Evolutionary conservation across 306 rosid genomes (phyloP).

Genomic region (Acacia acuminata): DNA sequence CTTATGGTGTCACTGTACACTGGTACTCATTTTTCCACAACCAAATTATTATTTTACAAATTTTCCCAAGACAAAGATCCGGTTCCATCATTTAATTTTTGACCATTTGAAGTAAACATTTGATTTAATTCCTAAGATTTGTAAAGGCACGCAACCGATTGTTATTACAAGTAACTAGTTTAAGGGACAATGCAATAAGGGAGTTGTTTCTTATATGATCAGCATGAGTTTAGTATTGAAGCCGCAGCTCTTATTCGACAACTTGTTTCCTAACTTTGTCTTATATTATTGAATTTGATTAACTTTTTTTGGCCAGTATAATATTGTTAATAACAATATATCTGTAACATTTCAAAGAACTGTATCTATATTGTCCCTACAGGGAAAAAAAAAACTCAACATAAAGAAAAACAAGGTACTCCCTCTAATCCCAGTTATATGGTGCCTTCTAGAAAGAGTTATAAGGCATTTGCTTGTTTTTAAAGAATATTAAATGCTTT

Average conservation of each 20-base stretch:
- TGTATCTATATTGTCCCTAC: too few relatives aligned
- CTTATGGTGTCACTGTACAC: constrained; percentile 26
- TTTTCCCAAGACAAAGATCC: neutral
- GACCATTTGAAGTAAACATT: neutral
- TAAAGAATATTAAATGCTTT: too few relatives aligned
- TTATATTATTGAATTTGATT: neutral
- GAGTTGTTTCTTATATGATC: neutral
- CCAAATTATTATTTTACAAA: neutral
- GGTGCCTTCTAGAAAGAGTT: too few relatives aligned
- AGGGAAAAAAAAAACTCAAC: too few relatives aligned
- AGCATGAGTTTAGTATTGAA: neutral
- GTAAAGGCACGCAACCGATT: neutral
- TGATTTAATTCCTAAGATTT: neutral
- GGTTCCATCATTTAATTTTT: neutral
- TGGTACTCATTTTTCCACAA: neutral
- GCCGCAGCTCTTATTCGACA: neutral
- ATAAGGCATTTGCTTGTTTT: too few relatives aligned
- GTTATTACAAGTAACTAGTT: neutral
- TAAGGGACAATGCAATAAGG: neutral
- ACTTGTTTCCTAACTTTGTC: neutral
- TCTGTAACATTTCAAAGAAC: too few relatives aligned
- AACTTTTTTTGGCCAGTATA: neutral
- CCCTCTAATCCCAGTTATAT: too few relatives aligned
- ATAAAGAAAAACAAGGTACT: too few relatives aligned
- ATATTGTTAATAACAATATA: too few relatives aligned